Evolutionary conservation across 192 early-diverging fungal species (phyloP), one percentile per base, ranked within the genome.

Genomic region (Thoreauomyces humboldtii): DNA sequence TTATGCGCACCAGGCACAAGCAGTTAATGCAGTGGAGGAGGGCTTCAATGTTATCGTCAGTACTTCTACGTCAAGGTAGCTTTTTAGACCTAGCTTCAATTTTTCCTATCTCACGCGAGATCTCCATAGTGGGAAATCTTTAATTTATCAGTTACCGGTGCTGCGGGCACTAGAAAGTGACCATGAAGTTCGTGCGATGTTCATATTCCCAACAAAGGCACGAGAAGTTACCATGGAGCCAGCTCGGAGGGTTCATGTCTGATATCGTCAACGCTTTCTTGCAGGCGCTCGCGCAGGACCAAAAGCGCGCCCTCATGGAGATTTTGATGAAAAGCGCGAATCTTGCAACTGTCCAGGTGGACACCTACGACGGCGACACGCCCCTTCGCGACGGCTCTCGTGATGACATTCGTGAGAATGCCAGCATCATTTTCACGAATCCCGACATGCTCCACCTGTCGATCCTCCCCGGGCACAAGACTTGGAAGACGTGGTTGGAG

Each of bases 201-300:
- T 84, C 19, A 61, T 93, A 1, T 91, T 87, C 54, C 92, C 92
- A 6, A 93, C 92, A 7, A 92, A 93, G 59, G 77, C 74, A 72
- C 15, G 19, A 42, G 11, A 34, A 65, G 19, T 27, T 14, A 41
- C 38, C 38, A 9, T 41, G 11, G 11, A 41, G 17, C 38, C 38
- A 9, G 11, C 38, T 41, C 38, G 38, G 38, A 41, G 11, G 11
- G 11, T 41, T 41, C 38, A 9, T 41, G 11, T 12, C 38, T 12
- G 9, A 41, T 17, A 41, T 12, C n/a, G n/a, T n/a, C n/a, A n/a
- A n/a, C n/a, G n/a, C n/a, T n/a, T n/a, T n/a, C 38, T 24, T 6
- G n/a, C 28, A 78, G 73, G 89, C 92, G 7, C 72, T 93, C 7
- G 86, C 90, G 0, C 89, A 91, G 65, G 90, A 93, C 74, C 92